Base-by-base conservation (phyloP, 805 yeast genomes). In the Myxozyma neotropica region DNA sequence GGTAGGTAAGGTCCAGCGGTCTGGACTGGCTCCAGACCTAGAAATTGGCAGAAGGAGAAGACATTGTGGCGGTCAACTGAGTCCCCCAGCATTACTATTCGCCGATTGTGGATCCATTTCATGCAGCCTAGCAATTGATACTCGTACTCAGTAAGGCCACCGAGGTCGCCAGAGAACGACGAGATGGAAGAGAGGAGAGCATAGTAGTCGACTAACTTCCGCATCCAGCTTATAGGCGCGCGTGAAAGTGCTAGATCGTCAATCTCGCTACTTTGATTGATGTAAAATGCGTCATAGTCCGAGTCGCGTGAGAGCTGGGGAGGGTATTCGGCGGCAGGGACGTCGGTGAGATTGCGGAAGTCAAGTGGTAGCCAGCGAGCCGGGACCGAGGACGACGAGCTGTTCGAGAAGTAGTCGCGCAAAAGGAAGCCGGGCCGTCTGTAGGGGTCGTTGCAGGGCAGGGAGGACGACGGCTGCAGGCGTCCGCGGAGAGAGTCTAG, bases 61-160 rank as follows among this genome's bases (percentile, higher is more conserved):
- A 55, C 38, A 49, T 54, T 58, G 40, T 44, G 46, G 33, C 65
- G 54, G 36, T 61, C 65, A 29, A 61, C 54, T 6, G 63, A 58
- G 54, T 61, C 65, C 19, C 58, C 63, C 24, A 61, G n/a, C 19
- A 59, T 15, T 24, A 61, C 39, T 13, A 61, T 21, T 7, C 60
- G 63, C 27, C 52, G 49, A 49, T 35, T 39, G 23, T 26, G 50
- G 19, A 57, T 12, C 59, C 58, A 61, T 15, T 21, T 5, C 52
- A 61, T 40, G 2, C 26, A 27, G 1, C 42, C 47, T 12, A 17
- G 29, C 26, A 43, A 33, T 1, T 44, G 29, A 6, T 15, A 31
- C 44, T 51, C 51, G 35, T 2, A 40, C 17, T n/a, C 44, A 24
- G 35, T 6, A 12, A n/a, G 15, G 12, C 17, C 39, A 10, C 17